Conservation (phyloP, 176 grass and related monocot species). For the Calamus simplicifolius region DNA sequence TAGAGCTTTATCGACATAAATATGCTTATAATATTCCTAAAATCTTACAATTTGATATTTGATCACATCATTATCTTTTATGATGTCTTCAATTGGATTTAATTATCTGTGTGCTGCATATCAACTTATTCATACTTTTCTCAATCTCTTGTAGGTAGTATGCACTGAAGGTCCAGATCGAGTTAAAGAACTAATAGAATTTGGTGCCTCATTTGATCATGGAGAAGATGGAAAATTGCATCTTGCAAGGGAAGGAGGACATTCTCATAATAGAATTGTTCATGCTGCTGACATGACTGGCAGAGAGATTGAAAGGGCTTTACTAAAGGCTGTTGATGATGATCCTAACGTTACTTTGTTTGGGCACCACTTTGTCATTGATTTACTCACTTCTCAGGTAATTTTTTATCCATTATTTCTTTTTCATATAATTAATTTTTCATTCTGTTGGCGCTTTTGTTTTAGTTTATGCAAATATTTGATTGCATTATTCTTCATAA, state of each 20-base stretch:
- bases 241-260: conserved; percentile 90
- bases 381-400: conserved; percentile 87
- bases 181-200: conserved; percentile 83
- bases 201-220: conserved; percentile 96
- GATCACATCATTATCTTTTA: too few relatives aligned
- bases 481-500: too few relatives aligned
- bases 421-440: not conserved
- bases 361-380: conserved; percentile 84
- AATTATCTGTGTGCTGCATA: not conserved
- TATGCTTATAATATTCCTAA: too few relatives aligned
- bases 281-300: conserved; percentile 96
- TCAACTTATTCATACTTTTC: not conserved
- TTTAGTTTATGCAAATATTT: not conserved
- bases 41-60: too few relatives aligned
- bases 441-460: not conserved
- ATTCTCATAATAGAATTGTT: conserved; percentile 97
- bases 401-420: not conserved
- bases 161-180: conserved; percentile 98
- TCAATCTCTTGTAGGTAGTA: conserved; percentile 44
- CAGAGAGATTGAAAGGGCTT: conserved; percentile 83
- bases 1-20: too few relatives aligned
- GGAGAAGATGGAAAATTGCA: conserved; percentile 86
- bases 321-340: conserved; percentile 80
- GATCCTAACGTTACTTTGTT: conserved; percentile 78
- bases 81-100: too few relatives aligned